Evolutionary conservation across 2,329 filamentous ascomycete species (phyloP).

Genomic region (Aspergillus niger): DNA sequence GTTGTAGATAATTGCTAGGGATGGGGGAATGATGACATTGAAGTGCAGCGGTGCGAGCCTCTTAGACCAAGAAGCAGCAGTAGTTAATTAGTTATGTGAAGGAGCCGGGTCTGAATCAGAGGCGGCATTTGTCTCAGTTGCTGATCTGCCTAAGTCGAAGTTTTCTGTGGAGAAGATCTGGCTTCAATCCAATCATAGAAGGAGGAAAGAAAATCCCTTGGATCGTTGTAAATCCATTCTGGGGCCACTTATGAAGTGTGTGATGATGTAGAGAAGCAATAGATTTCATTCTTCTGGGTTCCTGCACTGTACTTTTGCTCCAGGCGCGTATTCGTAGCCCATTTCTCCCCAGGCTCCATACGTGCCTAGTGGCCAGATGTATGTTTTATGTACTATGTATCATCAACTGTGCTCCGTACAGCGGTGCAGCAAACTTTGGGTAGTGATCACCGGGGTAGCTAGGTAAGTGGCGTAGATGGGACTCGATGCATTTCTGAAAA

Average conservation of each 20-base stretch:
- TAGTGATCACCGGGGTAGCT: constrained; percentile 2
- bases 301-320: constrained; percentile 16
- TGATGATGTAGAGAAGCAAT: background rate
- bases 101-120: background rate
- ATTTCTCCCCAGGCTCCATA: constrained; percentile 1
- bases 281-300: background rate
- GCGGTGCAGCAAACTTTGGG: background rate
- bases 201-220: constrained; percentile 4
- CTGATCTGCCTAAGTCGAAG: constrained; percentile 2
- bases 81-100: background rate
- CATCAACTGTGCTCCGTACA: background rate
- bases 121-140: constrained; percentile 1
- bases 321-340: background rate
- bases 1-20: background rate
- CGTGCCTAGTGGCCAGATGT: background rate
- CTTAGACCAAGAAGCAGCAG: background rate
- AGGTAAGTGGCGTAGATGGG: constrained; percentile 3
- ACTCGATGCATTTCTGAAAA: constrained; percentile 1
- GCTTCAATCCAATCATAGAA: constrained; percentile 1
- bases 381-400: background rate
- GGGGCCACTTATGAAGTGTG: background rate
- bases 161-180: constrained; percentile 10
- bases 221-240: constrained; percentile 4
- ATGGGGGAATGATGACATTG: background rate
- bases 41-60: background rate